Evolutionary conservation across 305 asterid genomes (phyloP).

Genomic region (Fraxinus ornus): DNA sequence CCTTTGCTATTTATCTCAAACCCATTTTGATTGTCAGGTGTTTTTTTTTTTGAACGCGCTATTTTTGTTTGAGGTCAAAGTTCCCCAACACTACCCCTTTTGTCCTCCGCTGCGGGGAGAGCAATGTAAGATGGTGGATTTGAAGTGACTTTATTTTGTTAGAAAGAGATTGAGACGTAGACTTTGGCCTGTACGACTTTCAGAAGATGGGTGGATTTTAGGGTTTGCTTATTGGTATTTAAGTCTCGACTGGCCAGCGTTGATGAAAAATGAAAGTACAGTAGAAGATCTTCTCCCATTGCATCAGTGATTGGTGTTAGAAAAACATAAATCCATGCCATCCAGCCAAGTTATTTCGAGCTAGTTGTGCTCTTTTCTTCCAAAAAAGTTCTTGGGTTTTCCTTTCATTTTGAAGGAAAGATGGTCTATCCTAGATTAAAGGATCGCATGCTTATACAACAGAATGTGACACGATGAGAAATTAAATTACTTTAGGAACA

Average conservation of each 20-base stretch:
- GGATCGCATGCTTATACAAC: neutral
- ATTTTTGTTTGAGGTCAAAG: neutral
- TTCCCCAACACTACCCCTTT: neutral
- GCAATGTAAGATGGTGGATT: neutral
- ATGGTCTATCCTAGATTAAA: neutral
- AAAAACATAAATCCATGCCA: neutral
- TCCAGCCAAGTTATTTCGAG: neutral
- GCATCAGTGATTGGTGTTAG: neutral
- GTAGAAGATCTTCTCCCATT: neutral
- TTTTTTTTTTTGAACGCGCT: neutral
- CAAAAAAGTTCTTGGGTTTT: neutral
- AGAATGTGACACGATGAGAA: neutral
- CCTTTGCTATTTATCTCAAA: neutral
- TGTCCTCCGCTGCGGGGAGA: neutral
- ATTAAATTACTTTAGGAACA: neutral
- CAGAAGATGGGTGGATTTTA: neutral
- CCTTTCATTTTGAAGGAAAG: neutral
- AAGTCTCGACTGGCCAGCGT: neutral
- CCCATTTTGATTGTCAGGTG: neutral
- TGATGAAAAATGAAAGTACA: neutral
- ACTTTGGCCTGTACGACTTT: neutral
- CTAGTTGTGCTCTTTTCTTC: neutral
- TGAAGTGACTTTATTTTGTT: neutral
- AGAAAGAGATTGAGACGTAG: neutral
- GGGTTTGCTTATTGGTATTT: neutral